phyloP scores from a whole-genome alignment of 1,284 basidiomycete species.

The Bondarzewia mesenterica region DNA sequence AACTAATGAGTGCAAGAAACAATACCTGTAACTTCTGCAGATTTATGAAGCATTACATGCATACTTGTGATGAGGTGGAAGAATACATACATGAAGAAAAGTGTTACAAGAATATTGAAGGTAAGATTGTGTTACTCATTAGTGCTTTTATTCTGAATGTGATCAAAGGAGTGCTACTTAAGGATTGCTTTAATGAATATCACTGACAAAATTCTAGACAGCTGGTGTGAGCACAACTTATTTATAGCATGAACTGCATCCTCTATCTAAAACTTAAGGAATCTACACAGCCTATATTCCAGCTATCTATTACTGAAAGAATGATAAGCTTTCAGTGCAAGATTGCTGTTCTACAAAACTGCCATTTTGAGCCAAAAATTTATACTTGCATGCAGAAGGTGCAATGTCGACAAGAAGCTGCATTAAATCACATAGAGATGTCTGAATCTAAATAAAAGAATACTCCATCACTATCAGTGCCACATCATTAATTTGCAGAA shows the following conservation, averaged over 20 bases:
- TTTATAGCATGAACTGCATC: background rate
- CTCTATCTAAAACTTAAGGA: no score
- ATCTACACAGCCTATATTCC: background rate
- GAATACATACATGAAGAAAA: background rate
- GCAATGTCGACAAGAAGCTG: no score
- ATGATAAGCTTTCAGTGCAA: background rate
- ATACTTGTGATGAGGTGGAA: background rate
- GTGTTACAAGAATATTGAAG: background rate
- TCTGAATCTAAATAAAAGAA: no score
- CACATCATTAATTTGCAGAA: no score
- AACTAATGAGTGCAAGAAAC: no score
- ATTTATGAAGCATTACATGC: background rate
- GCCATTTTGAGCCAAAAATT: no score
- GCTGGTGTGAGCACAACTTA: background rate
- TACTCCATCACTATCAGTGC: no score
- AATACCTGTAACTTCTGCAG: background rate
- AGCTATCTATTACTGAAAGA: background rate
- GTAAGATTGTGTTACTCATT: background rate
- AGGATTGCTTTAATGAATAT: background rate
- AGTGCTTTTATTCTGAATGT: background rate
- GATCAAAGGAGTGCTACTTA: background rate
- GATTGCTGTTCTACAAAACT: background rate
- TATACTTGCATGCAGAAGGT: no score
- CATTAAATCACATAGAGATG: no score
- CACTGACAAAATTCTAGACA: background rate